Evolutionary conservation across 1,284 basidiomycete species (phyloP), one percentile per base, ranked within the genome.

Genomic region (Rhodotorula sp.): DNA sequence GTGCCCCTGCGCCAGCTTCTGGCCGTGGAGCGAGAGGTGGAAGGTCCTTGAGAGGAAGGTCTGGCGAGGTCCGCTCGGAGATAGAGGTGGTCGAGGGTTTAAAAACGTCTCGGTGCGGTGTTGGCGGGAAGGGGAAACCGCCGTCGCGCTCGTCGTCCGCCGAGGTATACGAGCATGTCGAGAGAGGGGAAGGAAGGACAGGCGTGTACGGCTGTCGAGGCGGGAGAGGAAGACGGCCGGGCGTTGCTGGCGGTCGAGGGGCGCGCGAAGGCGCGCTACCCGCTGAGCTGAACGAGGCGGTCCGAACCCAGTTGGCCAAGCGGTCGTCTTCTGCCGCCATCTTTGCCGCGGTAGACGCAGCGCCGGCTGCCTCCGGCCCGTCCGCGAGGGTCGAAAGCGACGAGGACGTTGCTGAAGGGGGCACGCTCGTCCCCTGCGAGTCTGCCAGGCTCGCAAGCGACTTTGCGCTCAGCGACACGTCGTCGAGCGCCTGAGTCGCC

Each of bases 91-190:
- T 58, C 34, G 55, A 23, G 7, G 54, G 54, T 16, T 55, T 46
- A 9, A n/a, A 25, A 1, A n/a, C 16, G 7, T 49, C 7, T 17
- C n/a, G 27, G 16, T 54, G 54, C 12, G 66, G 66, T 12, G 70
- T 63, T 0, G 59, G 4, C 1, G 70, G 70, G 55, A 71, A 71
- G 10, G 70, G 70, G 44, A 71, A 71, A 7, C 70, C 70, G 25
- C 66, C 56, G 0, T 62, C 68, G 4, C 59, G 52, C 17, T 66
- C 52, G 10, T 49, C 66, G 54, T 62, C 57, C 14, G 16, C 42
- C 17, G 71, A 70, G n/a, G 61, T 71, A 65, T 69, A 66, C 12
- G 66, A 71, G 61, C 66, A 67, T 3, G 67, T 68, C 56, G 73
- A 74, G 1, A 74, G 59, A 0, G 73, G 73, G 0, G 67, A 71